Evolutionary conservation across 805 yeast species (phyloP).

Genomic region (Torulaspora microellipsoides): DNA sequence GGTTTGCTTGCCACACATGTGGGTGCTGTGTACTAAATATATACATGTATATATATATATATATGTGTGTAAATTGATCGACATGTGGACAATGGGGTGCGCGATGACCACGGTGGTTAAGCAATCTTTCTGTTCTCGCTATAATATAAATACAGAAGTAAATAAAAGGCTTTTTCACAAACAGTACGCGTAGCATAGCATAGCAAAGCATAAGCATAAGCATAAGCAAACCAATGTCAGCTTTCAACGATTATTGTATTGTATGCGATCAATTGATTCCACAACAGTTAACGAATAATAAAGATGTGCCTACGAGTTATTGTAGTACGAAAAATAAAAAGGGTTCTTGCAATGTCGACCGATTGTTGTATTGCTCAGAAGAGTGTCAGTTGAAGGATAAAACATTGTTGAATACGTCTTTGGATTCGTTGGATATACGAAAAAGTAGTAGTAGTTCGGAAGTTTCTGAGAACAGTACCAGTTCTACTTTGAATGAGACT

Average conservation of each 20-base stretch:
- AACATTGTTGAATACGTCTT: constrained; percentile 2
- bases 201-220: too few species aligned
- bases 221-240: constrained; percentile 18
- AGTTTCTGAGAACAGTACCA: not conserved
- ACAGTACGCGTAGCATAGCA: too few species aligned
- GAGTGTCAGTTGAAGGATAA: constrained; percentile 21
- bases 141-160: too few species aligned
- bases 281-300: constrained; percentile 7
- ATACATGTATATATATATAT: too few species aligned
- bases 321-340: constrained; percentile 1
- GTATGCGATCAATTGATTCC: constrained; percentile 44
- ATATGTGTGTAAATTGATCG: too few species aligned
- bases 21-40: too few species aligned
- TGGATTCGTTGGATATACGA: constrained; percentile 8
- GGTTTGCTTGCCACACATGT: too few species aligned
- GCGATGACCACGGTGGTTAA: too few species aligned
- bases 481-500: constrained; percentile 10
- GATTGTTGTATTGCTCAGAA: constrained; percentile 26
- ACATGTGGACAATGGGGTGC: too few species aligned
- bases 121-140: too few species aligned
- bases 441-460: not conserved
- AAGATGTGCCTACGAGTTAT: constrained; percentile 1
- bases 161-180: too few species aligned
- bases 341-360: constrained; percentile 6
- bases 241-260: constrained; percentile 52